Percentiles rank a stretch among this genome's conserved stretches.
Evolutionary conservation across 2,329 filamentous ascomycete species (phyloP).

Genomic region (Aspergillus sp.): DNA sequence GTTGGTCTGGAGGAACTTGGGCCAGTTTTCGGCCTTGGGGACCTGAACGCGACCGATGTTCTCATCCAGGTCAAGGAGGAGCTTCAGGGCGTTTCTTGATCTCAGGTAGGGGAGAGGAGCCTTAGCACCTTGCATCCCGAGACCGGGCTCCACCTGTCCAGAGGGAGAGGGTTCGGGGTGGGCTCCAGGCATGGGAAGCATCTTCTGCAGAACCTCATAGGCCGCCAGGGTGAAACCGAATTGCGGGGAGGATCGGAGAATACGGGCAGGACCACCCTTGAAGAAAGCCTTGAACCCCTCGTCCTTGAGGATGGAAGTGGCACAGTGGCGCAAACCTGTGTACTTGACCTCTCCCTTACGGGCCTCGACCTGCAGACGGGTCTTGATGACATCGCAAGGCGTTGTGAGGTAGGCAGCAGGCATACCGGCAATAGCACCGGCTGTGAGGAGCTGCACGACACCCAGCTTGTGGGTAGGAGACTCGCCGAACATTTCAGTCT

Average conservation of each 20-base stretch:
- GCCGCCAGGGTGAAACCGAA: slow-evolving; percentile 96
- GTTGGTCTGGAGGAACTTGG: slow-evolving; percentile 28
- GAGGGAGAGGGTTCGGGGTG: slow-evolving; percentile 51
- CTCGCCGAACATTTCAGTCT: slow-evolving; percentile 91
- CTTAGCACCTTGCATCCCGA: slow-evolving; percentile 60
- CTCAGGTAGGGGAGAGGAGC: slow-evolving; percentile 62
- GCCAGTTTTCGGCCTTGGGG: slow-evolving; percentile 38
- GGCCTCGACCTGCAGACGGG: slow-evolving; percentile 91
- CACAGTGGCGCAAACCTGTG: slow-evolving; percentile 80
- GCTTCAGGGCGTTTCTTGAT: slow-evolving; percentile 88
- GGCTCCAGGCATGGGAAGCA: slow-evolving; percentile 71
- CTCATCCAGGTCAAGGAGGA: slow-evolving; percentile 89
- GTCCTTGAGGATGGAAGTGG: slow-evolving; percentile 75
- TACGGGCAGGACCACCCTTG: slow-evolving; percentile 94
- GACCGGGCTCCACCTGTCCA: slow-evolving; percentile 60
- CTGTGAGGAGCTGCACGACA: slow-evolving; percentile 83
- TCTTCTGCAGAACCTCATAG: slow-evolving; percentile 83
- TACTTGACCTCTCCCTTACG: slow-evolving; percentile 91
- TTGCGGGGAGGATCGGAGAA: slow-evolving; percentile 90
- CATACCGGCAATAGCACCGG: slow-evolving; percentile 92
- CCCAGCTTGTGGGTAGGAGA: slow-evolving; percentile 80
- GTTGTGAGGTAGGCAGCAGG: slow-evolving; percentile 92
- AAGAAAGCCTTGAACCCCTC: slow-evolving; percentile 97
- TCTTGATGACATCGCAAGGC: slow-evolving; percentile 98
- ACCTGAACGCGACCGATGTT: slow-evolving; percentile 77